Percentiles rank a stretch among this genome's conserved stretches.
Conservation (phyloP, 176 grass and related monocot species). For the Puccinellia tenuiflora region DNA sequence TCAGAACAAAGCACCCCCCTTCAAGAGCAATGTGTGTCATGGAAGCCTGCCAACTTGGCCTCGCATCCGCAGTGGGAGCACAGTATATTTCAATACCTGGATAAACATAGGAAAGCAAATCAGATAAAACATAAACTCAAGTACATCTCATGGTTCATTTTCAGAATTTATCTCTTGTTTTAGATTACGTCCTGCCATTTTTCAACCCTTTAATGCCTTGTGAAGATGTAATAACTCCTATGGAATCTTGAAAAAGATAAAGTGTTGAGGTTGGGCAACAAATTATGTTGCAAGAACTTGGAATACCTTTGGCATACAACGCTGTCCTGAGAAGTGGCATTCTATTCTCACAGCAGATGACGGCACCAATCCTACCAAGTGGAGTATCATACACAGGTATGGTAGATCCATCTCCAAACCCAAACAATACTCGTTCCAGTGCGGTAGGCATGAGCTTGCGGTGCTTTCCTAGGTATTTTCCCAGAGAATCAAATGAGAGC, state of each 20-base stretch:
- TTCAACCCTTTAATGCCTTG: neutral
- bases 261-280: neutral
- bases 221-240: neutral
- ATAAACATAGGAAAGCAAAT: slow-evolving; percentile 21
- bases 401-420: slow-evolving; percentile 92
- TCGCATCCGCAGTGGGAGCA: slow-evolving; percentile 66
- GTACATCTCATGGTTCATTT: slow-evolving; percentile 11
- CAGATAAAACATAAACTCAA: neutral
- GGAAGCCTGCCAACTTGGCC: slow-evolving; percentile 67
- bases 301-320: slow-evolving; percentile 89
- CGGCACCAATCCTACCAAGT: slow-evolving; percentile 70
- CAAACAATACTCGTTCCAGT: slow-evolving; percentile 78
- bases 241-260: neutral
- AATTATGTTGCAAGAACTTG: neutral
- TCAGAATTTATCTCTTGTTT: neutral
- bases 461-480: slow-evolving; percentile 81
- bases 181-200: neutral
- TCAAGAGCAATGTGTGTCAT: slow-evolving; percentile 89
- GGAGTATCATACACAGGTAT: slow-evolving; percentile 92
- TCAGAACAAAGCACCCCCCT: slow-evolving; percentile 90
- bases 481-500: slow-evolving; percentile 71
- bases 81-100: slow-evolving; percentile 94
- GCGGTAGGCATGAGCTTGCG: slow-evolving; percentile 84
- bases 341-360: slow-evolving; percentile 92
- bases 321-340: slow-evolving; percentile 89